phyloP scores from a whole-genome alignment of 129 eudicot species.

The Flaveria robusta region DNA sequence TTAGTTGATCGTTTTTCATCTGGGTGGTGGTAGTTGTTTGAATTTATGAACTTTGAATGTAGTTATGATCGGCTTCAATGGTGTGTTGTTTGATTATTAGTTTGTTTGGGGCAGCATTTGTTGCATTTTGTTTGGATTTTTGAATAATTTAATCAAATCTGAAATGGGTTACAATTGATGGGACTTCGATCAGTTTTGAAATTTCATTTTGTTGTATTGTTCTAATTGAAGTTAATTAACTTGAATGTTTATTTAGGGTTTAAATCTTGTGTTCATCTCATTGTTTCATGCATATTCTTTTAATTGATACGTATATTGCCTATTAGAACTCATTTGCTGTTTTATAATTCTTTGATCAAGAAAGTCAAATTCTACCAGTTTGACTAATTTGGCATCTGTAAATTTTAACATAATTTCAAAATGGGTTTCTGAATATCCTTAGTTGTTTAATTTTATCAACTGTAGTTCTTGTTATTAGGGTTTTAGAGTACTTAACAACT shows the following conservation, averaged over 20 bases:
- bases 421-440: not conserved
- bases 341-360: conserved; percentile 23
- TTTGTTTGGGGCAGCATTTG: not conserved
- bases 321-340: not conserved
- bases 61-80: conserved; percentile 7
- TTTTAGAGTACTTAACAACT: not conserved
- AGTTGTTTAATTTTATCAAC: not conserved
- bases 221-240: not conserved
- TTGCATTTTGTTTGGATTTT: not conserved
- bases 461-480: not conserved
- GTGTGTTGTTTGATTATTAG: conserved; percentile 1
- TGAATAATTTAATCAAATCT: conserved; percentile 1
- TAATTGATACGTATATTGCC: too few relatives aligned
- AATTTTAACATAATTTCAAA: not conserved
- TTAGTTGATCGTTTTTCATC: conserved; percentile 16
- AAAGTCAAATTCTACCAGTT: conserved; percentile 18
- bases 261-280: not conserved
- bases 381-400: not conserved
- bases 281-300: not conserved
- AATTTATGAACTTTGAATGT: conserved; percentile 5
- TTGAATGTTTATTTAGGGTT: conserved; percentile 17
- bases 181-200: not conserved
- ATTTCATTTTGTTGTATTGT: too few relatives aligned
- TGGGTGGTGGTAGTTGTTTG: conserved; percentile 6
- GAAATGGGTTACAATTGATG: too few relatives aligned